phyloP scores from a whole-genome alignment of 2,329 filamentous ascomycete species.

The Ceratocystis diversiconidia region DNA sequence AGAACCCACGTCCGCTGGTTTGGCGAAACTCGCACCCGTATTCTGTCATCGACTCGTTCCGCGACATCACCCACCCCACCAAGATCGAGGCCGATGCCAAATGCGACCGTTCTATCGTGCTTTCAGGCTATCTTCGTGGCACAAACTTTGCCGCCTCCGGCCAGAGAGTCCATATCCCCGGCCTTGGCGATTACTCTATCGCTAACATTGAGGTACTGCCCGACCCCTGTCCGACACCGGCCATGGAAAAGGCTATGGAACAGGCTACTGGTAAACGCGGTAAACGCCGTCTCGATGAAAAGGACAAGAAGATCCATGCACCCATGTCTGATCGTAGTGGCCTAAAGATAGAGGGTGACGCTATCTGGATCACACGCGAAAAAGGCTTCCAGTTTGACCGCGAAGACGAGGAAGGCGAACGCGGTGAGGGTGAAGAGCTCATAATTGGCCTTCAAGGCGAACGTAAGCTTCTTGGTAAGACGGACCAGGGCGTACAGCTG shows the following conservation, averaged over 20 bases:
- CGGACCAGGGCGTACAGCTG: conserved; percentile 66
- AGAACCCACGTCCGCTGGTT: conserved; percentile 88
- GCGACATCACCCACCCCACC: conserved; percentile 88
- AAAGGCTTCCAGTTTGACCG: conserved; percentile 63
- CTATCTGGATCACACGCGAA: conserved; percentile 70
- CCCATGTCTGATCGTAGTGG: conserved; percentile 98
- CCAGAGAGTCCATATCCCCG: conserved; percentile 81
- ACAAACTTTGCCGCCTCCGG: conserved; percentile 83
- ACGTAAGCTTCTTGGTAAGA: conserved; percentile 66
- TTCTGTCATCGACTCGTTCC: conserved; percentile 79
- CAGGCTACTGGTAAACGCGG: conserved; percentile 73
- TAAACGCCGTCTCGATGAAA: conserved; percentile 73
- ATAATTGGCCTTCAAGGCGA: conserved; percentile 81
- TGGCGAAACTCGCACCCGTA: conserved; percentile 97
- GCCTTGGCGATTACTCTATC: conserved; percentile 77
- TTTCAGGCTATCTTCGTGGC: conserved; percentile 87
- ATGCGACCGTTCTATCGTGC: conserved; percentile 77
- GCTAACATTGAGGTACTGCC: conserved; percentile 73
- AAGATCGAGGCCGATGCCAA: conserved; percentile 77
- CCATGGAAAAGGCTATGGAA: conserved; percentile 72
- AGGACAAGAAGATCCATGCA: conserved; percentile 90
- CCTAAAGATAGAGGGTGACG: conserved; percentile 90
- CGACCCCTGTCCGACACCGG: conserved; percentile 89
- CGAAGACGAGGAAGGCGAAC: conserved; percentile 53
- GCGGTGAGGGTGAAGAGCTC: conserved; percentile 88